Evolutionary conservation across 495 filamentous ascomycete genomes (phyloP), one percentile per base, ranked within the genome.

Genomic region (Penicillium diatomitis): DNA sequence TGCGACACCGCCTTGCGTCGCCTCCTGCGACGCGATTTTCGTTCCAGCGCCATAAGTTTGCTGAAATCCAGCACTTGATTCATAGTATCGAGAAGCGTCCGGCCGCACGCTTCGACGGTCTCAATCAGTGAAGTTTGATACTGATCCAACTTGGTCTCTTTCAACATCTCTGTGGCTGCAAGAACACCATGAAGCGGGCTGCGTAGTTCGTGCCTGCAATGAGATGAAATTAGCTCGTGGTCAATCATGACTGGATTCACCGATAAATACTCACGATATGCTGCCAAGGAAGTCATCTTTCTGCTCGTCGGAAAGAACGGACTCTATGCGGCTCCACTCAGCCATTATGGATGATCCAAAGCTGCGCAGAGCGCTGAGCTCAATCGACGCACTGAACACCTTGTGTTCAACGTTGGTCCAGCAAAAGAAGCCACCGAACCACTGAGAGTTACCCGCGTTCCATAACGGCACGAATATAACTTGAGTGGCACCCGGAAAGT

Each of bases 251-350:
- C 20, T 20, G 20, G 20, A 20, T 20, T 20, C 20, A 20, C 20
- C 20, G 20, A 20, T 0, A 2, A 20, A 20, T 20, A 42, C 40
- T 42, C 4, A 42, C 47, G 81, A 86, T 11, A 90, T 82, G 38
- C 80, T 85, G 0, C 81, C 82, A 35, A 90, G 82, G 51, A 89
- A 85, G 51, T 86, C 83, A 1, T 77, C 76, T 58, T 90, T 89
- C 43, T 78, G 75, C 32, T 69, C 72, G 47, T 81, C 77, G 5
- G 77, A 75, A 30, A 66, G 69, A 27, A 77, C 67, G 2, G 74
- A 70, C 54, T 79, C 68, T 8, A 86, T 61, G 40, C 81, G 76
- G n/a, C 73, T 77, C 8, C 81, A 78, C 50, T 86, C 82, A 6
- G 78, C 80, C 81, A 84, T 85, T 44, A 83, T 72, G 6, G 74